phyloP scores from a whole-genome alignment of 2,329 filamentous ascomycete species.

The Ceratocystis cubensis region DNA sequence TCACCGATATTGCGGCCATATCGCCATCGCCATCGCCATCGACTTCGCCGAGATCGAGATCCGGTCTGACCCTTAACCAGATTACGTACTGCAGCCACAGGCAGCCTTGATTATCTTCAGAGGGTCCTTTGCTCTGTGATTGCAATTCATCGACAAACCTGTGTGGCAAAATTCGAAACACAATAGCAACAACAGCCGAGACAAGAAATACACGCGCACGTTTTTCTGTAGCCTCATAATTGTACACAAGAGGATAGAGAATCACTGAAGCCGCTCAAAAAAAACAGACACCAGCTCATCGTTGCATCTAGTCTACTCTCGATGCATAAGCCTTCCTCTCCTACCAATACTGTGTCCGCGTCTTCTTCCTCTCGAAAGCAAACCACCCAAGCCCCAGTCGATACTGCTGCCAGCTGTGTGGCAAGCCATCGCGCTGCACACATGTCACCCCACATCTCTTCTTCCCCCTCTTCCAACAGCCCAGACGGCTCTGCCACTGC shows the following conservation, averaged over 20 bases:
- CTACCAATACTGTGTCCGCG: not conserved
- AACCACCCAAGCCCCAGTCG: not conserved
- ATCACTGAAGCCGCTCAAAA: not conserved
- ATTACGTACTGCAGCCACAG: not conserved
- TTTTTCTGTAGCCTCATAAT: not conserved
- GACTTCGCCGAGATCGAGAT: not conserved
- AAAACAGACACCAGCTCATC: not conserved
- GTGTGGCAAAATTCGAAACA: constrained; percentile 5
- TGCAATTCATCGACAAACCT: not conserved
- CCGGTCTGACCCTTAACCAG: not conserved
- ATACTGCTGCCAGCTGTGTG: not conserved
- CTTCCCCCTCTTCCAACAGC: not conserved
- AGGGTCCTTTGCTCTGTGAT: not conserved
- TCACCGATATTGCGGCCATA: not conserved
- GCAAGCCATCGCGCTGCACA: not conserved
- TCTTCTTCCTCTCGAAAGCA: not conserved
- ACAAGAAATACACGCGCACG: not conserved
- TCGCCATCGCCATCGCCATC: not conserved
- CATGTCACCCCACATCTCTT: not conserved
- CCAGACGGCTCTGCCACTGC: not conserved
- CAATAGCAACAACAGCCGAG: constrained; percentile 7
- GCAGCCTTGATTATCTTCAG: not conserved
- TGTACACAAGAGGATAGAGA: not conserved
- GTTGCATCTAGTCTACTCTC: constrained; percentile 1
- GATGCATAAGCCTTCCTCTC: not conserved